Percentiles rank a stretch among this genome's conserved stretches.
These are phyloP conservation scores for Ophiostoma australiae DNA, from an alignment of 2,329 filamentous ascomycete genomes.

Conservation along the genomic window DNA sequence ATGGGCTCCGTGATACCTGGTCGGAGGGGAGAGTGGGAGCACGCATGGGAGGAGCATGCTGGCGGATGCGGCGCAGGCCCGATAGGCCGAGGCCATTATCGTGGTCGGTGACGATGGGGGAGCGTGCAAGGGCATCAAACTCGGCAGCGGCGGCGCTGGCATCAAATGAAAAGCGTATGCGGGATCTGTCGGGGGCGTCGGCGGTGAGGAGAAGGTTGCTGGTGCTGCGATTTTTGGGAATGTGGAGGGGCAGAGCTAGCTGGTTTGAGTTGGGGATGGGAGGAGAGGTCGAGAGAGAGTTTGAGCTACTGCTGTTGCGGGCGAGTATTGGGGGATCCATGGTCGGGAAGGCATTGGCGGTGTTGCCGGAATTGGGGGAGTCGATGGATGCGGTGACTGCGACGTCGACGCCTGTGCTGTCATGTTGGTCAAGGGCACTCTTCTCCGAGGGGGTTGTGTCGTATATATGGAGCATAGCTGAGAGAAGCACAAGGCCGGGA, in stretches of 20 bases:
- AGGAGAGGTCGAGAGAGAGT: background rate
- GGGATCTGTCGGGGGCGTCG: conserved; percentile 53
- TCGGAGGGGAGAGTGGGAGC: conserved; percentile 61
- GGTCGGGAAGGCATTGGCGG: background rate
- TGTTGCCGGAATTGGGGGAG: background rate
- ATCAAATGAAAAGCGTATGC: conserved; percentile 73
- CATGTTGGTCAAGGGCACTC: conserved; percentile 33
- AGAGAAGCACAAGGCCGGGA: conserved; percentile 24
- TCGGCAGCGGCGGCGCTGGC: conserved; percentile 57
- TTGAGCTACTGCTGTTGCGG: background rate
- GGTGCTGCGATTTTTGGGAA: conserved; percentile 63
- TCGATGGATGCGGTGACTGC: background rate
- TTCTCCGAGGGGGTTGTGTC: conserved; percentile 39
- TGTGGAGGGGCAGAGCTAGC: conserved; percentile 44
- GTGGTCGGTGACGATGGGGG: conserved; percentile 76
- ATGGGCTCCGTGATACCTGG: conserved; percentile 58
- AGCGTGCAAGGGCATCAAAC: conserved; percentile 69
- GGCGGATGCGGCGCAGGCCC: conserved; percentile 87
- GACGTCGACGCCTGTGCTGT: background rate
- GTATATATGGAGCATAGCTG: conserved; percentile 45
- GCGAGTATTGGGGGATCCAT: background rate
- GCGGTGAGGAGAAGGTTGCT: conserved; percentile 51
- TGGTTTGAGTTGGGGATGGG: conserved; percentile 40
- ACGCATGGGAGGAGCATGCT: conserved; percentile 63
- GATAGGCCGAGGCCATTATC: conserved; percentile 82